These are phyloP conservation scores for Didymella arachidicola DNA, from an alignment of 2,329 filamentous ascomycete species.

Conservation along the genomic window DNA sequence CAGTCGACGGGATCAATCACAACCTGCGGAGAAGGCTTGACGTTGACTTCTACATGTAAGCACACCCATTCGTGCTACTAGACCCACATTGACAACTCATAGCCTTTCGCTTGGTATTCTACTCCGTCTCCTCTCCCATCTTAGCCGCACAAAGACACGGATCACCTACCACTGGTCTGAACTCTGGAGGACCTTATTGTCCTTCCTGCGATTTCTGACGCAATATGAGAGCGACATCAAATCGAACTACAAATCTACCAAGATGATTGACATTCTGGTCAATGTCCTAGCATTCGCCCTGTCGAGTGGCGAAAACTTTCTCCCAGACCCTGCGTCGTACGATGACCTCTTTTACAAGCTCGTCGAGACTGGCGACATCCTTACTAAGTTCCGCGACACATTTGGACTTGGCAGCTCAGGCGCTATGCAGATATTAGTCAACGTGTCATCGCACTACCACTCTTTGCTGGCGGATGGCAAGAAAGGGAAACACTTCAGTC, in stretches of 20 bases:
- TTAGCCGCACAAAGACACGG: slow-evolving; percentile 82
- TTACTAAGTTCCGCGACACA: slow-evolving; percentile 80
- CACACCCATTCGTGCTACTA: neutral
- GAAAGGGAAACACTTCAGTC: slow-evolving; percentile 75
- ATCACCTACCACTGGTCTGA: slow-evolving; percentile 93
- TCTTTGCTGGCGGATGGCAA: slow-evolving; percentile 72
- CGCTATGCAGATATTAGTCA: slow-evolving; percentile 85
- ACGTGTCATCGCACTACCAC: slow-evolving; percentile 85
- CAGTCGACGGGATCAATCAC: slow-evolving; percentile 92
- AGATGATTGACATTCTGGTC: slow-evolving; percentile 77
- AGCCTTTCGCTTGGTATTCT: slow-evolving; percentile 80
- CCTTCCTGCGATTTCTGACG: slow-evolving; percentile 87
- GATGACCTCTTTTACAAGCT: slow-evolving; percentile 99
- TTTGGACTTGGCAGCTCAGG: slow-evolving; percentile 62
- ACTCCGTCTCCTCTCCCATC: slow-evolving; percentile 81
- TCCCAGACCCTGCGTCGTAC: slow-evolving; percentile 86
- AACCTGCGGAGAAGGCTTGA: slow-evolving; percentile 88
- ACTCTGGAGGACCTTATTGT: slow-evolving; percentile 87
- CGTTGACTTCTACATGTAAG: slow-evolving; percentile 77
- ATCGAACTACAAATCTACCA: slow-evolving; percentile 71
- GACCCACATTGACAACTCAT: slow-evolving; percentile 36
- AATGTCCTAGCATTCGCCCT: slow-evolving; percentile 85
- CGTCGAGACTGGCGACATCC: slow-evolving; percentile 85
- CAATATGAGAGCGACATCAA: slow-evolving; percentile 84
- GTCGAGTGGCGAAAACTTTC: slow-evolving; percentile 86